Evolutionary conservation across 169 alveolate species (phyloP), one percentile per base, ranked within the genome.

Genomic region (Plasmodium reichenowi): DNA sequence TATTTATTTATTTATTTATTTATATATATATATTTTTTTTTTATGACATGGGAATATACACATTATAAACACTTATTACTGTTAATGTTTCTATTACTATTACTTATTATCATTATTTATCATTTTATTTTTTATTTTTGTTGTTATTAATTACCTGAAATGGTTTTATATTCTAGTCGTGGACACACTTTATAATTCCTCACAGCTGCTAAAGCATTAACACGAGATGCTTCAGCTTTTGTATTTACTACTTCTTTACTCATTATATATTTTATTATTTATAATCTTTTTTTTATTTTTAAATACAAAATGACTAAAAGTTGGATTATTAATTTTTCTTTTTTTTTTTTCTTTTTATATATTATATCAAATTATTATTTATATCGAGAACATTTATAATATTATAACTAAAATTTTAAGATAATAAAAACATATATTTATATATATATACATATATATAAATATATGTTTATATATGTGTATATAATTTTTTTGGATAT

Each of bases 91-190:
- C 9, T 64, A 56, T 15, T 22, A 24, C 9, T 64, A 56, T 15
- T 15, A 56, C 3, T 56, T 56, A 13, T 52, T 56, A 56, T 56
- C 7, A 15, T 54, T 12, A 13, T 52, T 8, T 54, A 54, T 54
- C 6, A n/a, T 20, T 63, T 29, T 64, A 58, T 58, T 13, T 24
- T 15, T 56, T 5, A 10, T 12, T 56, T n/a, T 56, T 56, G 24
- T 22, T 15, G 9, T 8, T 10, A 15, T 10, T 9, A n/a, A 15
- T 56, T 68, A 73, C 86, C 97, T 38, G 95, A 93, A 59, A 99
- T 98, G 52, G 99, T 98, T 88, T 98, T 97, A 95, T 98, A 98
- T 89, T 98, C 99, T 32, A 98, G 96, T 85, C 98, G 97, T 45
- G 99, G 99, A 88, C 97, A 96, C 80, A 97, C 96, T 67, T 93